Percentiles rank a stretch among this genome's conserved stretches.
These are phyloP conservation scores for Amanita subjunquillea DNA, from an alignment of 768 basidiomycete genomes.

Conservation along the genomic window DNA sequence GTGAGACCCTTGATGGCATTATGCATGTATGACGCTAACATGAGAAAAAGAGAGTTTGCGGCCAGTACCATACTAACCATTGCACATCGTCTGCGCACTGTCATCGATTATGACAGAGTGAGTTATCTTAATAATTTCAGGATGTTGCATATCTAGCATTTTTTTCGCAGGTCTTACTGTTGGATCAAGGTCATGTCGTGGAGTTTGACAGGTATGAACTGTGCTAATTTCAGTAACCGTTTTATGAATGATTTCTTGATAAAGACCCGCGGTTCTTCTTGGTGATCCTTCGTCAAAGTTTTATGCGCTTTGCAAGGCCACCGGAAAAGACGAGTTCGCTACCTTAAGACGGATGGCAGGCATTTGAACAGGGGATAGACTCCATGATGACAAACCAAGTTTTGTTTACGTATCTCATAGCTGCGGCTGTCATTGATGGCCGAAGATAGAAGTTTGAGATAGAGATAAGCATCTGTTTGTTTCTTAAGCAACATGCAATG, in stretches of 20 bases:
- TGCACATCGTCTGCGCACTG: constrained; percentile 69
- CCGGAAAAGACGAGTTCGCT: constrained; percentile 62
- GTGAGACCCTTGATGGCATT: constrained; percentile 30
- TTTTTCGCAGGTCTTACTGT: constrained; percentile 50
- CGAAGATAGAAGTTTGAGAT: too few species aligned
- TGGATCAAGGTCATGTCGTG: constrained; percentile 69
- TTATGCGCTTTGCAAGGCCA: constrained; percentile 60
- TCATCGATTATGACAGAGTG: constrained; percentile 41
- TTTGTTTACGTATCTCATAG: too few species aligned
- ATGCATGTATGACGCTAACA: not conserved
- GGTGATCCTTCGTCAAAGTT: constrained; percentile 50
- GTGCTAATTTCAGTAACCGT: not conserved
- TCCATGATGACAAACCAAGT: too few species aligned
- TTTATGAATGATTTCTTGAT: not conserved
- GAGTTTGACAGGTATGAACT: constrained; percentile 54
- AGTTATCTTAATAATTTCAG: not conserved
- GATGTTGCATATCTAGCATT: not conserved
- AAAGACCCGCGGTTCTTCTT: constrained; percentile 44
- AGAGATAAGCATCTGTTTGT: too few species aligned
- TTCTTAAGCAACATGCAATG: too few species aligned
- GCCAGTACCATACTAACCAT: constrained; percentile 81
- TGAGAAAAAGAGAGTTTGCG: constrained; percentile 52
- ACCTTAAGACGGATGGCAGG: constrained; percentile 61
- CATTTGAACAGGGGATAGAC: not conserved
- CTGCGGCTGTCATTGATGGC: too few species aligned